Conservation (phyloP, 805 yeast species). For the Pichia occidentalis region DNA sequence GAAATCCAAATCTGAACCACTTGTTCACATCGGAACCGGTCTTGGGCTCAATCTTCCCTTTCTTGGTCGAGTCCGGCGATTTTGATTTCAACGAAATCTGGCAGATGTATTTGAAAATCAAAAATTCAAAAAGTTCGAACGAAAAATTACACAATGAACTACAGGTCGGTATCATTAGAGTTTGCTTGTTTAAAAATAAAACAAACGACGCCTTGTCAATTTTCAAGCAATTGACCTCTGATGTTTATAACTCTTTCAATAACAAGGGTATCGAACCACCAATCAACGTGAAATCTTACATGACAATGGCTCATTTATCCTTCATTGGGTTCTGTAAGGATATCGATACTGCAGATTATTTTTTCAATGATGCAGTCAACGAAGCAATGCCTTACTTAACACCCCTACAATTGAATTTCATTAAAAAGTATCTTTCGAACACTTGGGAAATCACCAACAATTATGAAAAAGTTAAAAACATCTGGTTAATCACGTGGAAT, state of each 20-base stretch:
- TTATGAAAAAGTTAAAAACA: constrained; percentile 49
- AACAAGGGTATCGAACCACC: constrained; percentile 29
- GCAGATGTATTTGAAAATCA: constrained; percentile 41
- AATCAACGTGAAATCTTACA: constrained; percentile 40
- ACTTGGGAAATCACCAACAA: constrained; percentile 52
- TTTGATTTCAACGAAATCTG: constrained; percentile 55
- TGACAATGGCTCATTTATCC: constrained; percentile 68
- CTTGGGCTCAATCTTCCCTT: constrained; percentile 62
- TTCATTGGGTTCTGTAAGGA: constrained; percentile 77
- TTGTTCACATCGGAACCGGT: constrained; percentile 57
- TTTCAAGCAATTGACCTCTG: constrained; percentile 53
- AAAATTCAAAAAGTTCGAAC: constrained; percentile 27
- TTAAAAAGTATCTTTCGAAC: constrained; percentile 56
- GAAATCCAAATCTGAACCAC: constrained; percentile 33
- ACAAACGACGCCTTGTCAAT: constrained; percentile 58
- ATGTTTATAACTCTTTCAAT: constrained; percentile 34
- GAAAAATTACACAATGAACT: constrained; percentile 39
- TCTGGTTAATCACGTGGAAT: constrained; percentile 57
- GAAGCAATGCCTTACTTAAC: constrained; percentile 68
- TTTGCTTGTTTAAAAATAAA: constrained; percentile 59
- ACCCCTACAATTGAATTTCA: constrained; percentile 65
- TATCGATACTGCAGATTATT: constrained; percentile 61
- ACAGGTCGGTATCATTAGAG: constrained; percentile 66
- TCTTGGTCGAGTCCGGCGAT: constrained; percentile 55
- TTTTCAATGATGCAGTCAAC: constrained; percentile 65